phyloP scores from a whole-genome alignment of 108 stramenopile genomes.

The Poteriospumella lacustris region DNA sequence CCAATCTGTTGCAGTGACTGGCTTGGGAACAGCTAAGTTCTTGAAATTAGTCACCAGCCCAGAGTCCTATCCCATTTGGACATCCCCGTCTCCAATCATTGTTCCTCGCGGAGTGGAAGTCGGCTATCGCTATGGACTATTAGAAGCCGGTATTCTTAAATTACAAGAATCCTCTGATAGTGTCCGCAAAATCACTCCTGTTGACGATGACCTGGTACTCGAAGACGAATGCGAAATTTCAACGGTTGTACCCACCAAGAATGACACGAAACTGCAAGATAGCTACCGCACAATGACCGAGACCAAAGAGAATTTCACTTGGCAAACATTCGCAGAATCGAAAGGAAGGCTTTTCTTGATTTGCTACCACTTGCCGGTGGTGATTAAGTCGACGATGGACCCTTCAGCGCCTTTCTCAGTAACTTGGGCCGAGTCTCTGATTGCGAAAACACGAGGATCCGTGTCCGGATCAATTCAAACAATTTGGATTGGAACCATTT shows the following conservation, averaged over 20 bases:
- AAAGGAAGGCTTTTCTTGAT: slow-evolving; percentile 55
- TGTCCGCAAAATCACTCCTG: background rate
- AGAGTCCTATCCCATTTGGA: slow-evolving; percentile 55
- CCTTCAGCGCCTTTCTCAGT: slow-evolving; percentile 64
- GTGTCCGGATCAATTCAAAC: slow-evolving; percentile 66
- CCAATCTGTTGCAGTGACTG: background rate
- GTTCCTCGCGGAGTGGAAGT: slow-evolving; percentile 37
- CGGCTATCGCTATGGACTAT: background rate
- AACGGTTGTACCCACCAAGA: slow-evolving; percentile 14
- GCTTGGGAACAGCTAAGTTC: background rate
- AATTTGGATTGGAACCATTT: slow-evolving; percentile 87
- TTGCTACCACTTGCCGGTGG: slow-evolving; percentile 92
- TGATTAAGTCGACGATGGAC: slow-evolving; percentile 55
- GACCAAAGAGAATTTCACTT: background rate
- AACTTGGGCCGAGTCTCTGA: slow-evolving; percentile 83
- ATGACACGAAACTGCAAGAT: slow-evolving; percentile 13
- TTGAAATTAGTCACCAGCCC: slow-evolving; percentile 50
- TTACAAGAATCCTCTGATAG: background rate
- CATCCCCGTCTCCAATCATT: slow-evolving; percentile 47
- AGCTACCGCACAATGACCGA: background rate
- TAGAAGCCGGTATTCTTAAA: background rate
- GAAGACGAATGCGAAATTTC: background rate
- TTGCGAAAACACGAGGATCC: slow-evolving; percentile 71
- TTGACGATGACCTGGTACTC: background rate
- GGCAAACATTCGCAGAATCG: background rate